Percentiles rank a stretch among this genome's conserved stretches.
phyloP scores from a whole-genome alignment of 1,139 yeast genomes.

The Blastobotrys persicus region DNA sequence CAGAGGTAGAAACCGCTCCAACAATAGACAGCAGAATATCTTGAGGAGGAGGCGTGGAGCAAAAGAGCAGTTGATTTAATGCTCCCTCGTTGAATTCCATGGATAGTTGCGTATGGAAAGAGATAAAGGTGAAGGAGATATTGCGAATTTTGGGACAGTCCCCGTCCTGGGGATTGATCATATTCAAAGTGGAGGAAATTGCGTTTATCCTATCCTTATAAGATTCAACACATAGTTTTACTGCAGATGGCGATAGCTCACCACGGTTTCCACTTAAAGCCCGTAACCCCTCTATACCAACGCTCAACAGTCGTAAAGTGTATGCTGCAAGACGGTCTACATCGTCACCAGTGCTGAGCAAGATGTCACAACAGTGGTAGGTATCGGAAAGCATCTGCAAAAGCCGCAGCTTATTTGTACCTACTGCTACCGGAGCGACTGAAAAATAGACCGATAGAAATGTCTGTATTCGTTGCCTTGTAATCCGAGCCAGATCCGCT shows the following conservation, averaged over 20 bases:
- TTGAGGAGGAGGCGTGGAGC: background rate
- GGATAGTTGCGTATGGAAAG: constrained; percentile 5
- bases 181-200: background rate
- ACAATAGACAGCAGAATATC: background rate
- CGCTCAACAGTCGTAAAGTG: background rate
- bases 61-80: constrained; percentile 8
- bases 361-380: constrained; percentile 1
- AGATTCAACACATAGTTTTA: background rate
- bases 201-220: constrained; percentile 1
- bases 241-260: background rate
- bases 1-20: background rate
- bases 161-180: background rate
- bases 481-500: background rate
- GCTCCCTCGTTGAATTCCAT: constrained; percentile 9
- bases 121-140: background rate
- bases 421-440: constrained; percentile 7
- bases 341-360: constrained; percentile 4
- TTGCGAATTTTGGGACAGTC: background rate
- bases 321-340: constrained; percentile 3
- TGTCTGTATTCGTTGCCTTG: constrained; percentile 6
- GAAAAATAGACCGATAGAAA: constrained; percentile 8
- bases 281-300: constrained; percentile 3
- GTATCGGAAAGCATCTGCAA: constrained; percentile 3
- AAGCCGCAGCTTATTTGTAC: constrained; percentile 6
- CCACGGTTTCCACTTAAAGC: background rate